These are phyloP conservation scores for Plantago coronopus DNA, from an alignment of 305 asterid genomes.

Conservation along the genomic window DNA sequence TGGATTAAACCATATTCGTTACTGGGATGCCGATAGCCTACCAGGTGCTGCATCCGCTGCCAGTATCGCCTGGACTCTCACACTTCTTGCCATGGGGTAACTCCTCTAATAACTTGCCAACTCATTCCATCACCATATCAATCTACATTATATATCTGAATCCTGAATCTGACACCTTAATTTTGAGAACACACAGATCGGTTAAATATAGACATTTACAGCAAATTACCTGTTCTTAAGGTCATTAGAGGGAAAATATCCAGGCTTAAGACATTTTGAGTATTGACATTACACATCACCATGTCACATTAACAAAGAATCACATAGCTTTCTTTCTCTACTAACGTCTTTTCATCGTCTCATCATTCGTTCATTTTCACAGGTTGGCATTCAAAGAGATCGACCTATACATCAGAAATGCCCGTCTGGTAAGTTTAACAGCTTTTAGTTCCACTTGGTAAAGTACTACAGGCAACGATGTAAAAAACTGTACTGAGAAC, in stretches of 20 bases:
- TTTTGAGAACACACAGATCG: too few relatives aligned
- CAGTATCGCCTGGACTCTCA: slow-evolving; percentile 72
- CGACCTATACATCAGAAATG: slow-evolving; percentile 46
- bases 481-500: background rate
- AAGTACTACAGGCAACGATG: too few relatives aligned
- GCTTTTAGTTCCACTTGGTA: background rate
- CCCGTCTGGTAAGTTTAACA: slow-evolving; percentile 60
- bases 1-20: slow-evolving; percentile 58
- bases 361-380: slow-evolving; percentile 21
- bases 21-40: slow-evolving; percentile 58
- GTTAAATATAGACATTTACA: too few relatives aligned
- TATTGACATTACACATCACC: too few relatives aligned
- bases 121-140: too few relatives aligned
- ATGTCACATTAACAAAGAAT: too few relatives aligned
- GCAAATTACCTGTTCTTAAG: too few relatives aligned
- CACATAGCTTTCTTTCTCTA: too few relatives aligned
- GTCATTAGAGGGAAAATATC: too few relatives aligned
- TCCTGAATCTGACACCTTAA: too few relatives aligned
- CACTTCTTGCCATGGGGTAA: slow-evolving; percentile 94
- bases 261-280: background rate
- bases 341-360: background rate
- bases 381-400: slow-evolving; percentile 89
- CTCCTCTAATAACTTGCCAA: too few relatives aligned
- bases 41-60: slow-evolving; percentile 70
- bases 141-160: too few relatives aligned